Conservation (phyloP, 148 eudicot genomes). For the Cornus suecica region DNA sequence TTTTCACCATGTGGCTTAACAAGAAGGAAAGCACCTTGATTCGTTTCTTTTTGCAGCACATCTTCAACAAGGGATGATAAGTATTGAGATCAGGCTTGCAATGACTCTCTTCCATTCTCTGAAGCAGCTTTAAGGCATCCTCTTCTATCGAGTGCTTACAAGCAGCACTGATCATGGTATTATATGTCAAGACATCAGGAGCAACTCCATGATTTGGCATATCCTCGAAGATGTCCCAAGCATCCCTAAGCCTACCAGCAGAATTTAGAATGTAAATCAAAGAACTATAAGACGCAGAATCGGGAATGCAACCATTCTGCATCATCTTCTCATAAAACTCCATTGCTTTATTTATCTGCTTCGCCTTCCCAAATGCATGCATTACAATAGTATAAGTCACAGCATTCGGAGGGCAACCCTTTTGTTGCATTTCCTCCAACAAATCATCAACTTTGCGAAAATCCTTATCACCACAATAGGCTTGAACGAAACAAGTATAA, state of each 20-base stretch:
- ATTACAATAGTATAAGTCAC: no score
- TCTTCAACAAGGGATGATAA: constrained; percentile 63
- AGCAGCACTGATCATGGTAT: constrained; percentile 58
- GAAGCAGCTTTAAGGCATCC: constrained; percentile 51
- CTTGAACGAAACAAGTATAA: constrained; percentile 61
- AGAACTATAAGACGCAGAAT: constrained; percentile 57
- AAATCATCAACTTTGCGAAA: constrained; percentile 58
- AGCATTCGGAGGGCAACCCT: constrained; percentile 53
- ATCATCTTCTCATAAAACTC: constrained; percentile 64
- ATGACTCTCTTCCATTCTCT: no score
- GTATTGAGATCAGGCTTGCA: constrained; percentile 57
- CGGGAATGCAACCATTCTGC: constrained; percentile 51
- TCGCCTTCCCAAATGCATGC: constrained; percentile 71
- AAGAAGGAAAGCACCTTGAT: constrained; percentile 71
- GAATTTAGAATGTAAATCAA: constrained; percentile 44
- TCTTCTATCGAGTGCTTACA: constrained; percentile 40
- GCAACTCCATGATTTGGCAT: no score
- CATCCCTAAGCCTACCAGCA: no score
- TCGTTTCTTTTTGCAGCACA: constrained; percentile 70
- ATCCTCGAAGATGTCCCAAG: no score
- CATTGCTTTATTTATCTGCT: constrained; percentile 55
- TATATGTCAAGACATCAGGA: constrained; percentile 57
- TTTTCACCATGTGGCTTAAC: constrained; percentile 68
- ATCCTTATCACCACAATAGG: constrained; percentile 56
- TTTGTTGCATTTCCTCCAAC: no score